These are phyloP conservation scores for Ascochyta rabiei DNA, from an alignment of 2,329 filamentous ascomycete genomes.

Conservation along the genomic window DNA sequence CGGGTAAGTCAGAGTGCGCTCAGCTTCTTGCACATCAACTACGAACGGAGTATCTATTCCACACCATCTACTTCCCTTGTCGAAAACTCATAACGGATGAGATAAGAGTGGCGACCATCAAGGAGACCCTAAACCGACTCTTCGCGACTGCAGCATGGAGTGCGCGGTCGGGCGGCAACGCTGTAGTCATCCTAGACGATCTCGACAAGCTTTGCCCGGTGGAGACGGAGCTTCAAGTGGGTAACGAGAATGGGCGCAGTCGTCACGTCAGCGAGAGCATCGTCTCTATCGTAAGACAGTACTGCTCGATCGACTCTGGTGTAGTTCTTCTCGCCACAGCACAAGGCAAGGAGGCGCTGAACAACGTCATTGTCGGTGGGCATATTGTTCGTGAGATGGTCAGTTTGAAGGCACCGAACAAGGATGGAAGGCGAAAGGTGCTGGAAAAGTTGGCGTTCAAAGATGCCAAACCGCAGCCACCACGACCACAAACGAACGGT, in stretches of 20 bases:
- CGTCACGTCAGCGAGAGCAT: conserved; percentile 90
- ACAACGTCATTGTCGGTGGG: conserved; percentile 87
- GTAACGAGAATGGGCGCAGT: conserved; percentile 90
- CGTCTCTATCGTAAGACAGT: conserved; percentile 80
- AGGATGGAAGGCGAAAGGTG: conserved; percentile 83
- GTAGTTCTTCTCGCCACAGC: conserved; percentile 90
- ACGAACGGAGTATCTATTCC: conserved; percentile 74
- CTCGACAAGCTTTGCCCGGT: conserved; percentile 90
- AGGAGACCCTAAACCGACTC: conserved; percentile 80
- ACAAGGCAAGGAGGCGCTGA: conserved; percentile 89
- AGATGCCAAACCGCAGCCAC: conserved; percentile 37
- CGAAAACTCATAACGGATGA: conserved; percentile 89
- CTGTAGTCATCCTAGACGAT: conserved; percentile 89
- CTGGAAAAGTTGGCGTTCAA: conserved; percentile 75
- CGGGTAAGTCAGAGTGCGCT: conserved; percentile 85
- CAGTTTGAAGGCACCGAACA: conserved; percentile 86
- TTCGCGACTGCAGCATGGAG: conserved; percentile 94
- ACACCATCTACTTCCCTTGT: conserved; percentile 85
- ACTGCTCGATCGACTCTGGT: conserved; percentile 77
- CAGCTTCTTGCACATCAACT: conserved; percentile 77
- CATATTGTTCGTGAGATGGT: conserved; percentile 93
- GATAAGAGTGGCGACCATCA: conserved; percentile 85
- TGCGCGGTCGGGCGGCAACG: conserved; percentile 80
- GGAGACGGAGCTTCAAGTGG: conserved; percentile 92
- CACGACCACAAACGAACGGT: conserved; percentile 28